These are phyloP conservation scores for Neurospora tetrasperma DNA, from an alignment of 495 filamentous ascomycete genomes.

Conservation along the genomic window DNA sequence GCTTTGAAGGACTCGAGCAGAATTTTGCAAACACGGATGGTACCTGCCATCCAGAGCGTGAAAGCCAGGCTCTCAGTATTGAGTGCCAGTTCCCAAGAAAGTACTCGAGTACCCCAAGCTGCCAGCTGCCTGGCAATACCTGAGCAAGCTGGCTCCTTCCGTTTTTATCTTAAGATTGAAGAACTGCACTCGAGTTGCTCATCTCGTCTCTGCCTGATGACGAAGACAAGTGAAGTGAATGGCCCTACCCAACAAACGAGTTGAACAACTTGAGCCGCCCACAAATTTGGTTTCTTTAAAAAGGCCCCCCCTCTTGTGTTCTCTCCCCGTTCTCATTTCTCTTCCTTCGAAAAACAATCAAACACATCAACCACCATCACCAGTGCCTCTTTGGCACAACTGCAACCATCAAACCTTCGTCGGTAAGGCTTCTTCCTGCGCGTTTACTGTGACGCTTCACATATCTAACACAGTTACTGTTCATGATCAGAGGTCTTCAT, in stretches of 20 bases:
- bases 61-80: not conserved
- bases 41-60: not conserved
- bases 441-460: not conserved
- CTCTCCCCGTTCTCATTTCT: not conserved
- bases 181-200: not conserved
- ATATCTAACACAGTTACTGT: not conserved
- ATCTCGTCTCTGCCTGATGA: not conserved
- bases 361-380: not conserved
- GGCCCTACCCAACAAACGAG: not conserved
- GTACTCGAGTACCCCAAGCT: not conserved
- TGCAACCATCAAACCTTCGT: not conserved
- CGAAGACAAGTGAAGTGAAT: not conserved
- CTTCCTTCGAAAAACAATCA: not conserved
- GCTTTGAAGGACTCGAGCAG: not conserved
- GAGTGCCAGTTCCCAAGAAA: not conserved
- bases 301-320: not conserved
- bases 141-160: not conserved
- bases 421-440: not conserved
- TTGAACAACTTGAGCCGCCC: not conserved
- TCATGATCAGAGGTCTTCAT: not conserved
- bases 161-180: not conserved
- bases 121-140: not conserved
- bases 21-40: not conserved
- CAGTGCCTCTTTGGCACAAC: not conserved
- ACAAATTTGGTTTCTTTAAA: not conserved